Evolutionary conservation across 2,329 filamentous ascomycete genomes (phyloP).

Genomic region (Huntiella abstrusa): DNA sequence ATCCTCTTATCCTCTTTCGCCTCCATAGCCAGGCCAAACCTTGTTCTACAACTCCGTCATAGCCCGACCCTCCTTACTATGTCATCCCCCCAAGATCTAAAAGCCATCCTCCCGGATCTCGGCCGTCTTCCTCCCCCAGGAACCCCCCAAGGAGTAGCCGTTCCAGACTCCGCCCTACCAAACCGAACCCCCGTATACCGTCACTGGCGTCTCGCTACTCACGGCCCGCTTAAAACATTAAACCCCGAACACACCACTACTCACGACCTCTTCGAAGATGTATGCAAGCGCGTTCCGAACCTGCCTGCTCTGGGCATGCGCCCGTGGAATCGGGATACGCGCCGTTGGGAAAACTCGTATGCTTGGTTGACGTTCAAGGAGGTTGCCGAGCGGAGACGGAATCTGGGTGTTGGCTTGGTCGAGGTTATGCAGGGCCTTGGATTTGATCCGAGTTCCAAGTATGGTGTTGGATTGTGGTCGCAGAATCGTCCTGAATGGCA

Average conservation of each 20-base stretch:
- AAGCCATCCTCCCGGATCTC: constrained; percentile 24
- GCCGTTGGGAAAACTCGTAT: constrained; percentile 56
- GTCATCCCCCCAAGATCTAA: constrained; percentile 1
- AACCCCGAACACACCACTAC: constrained; percentile 53
- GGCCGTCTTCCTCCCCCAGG: constrained; percentile 48
- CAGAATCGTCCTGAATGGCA: constrained; percentile 80
- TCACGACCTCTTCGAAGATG: constrained; percentile 63
- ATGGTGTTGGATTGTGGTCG: constrained; percentile 69
- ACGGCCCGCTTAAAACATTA: constrained; percentile 48
- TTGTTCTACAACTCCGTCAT: not conserved
- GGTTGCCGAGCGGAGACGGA: constrained; percentile 58
- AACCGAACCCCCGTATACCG: constrained; percentile 64
- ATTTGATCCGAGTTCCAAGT: constrained; percentile 38
- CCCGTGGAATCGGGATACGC: constrained; percentile 55
- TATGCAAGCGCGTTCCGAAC: constrained; percentile 43
- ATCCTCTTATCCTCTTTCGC: not conserved
- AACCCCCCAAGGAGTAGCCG: constrained; percentile 55
- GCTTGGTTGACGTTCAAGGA: constrained; percentile 71
- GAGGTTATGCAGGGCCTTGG: constrained; percentile 61
- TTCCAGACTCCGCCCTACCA: constrained; percentile 56
- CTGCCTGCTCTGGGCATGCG: constrained; percentile 62
- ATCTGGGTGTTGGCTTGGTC: constrained; percentile 70
- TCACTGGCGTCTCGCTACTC: constrained; percentile 60
- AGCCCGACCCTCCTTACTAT: not conserved
- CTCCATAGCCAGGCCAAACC: not conserved